Conservation (phyloP, 1,139 yeast species). For the Debaryomyces udenii region DNA sequence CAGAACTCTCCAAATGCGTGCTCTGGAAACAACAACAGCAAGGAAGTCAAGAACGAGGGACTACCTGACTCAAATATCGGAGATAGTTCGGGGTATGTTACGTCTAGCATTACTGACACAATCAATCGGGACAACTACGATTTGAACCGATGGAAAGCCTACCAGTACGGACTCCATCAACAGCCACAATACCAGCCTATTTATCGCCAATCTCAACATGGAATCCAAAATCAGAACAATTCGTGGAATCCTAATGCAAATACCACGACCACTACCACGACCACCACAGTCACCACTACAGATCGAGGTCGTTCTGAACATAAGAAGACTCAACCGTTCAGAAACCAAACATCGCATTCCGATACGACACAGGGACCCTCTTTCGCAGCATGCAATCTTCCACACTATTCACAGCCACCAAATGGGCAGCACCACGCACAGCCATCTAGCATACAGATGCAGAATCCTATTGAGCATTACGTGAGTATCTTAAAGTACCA, state of each 20-base stretch:
- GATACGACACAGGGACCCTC: background rate
- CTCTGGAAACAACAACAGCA: slow-evolving; percentile 17
- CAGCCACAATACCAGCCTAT: slow-evolving; percentile 14
- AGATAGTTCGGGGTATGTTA: background rate
- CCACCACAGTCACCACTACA: slow-evolving; percentile 10
- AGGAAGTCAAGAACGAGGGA: background rate
- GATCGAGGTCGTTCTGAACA: background rate
- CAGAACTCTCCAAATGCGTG: slow-evolving; percentile 52
- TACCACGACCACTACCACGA: slow-evolving; percentile 18
- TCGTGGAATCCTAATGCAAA: slow-evolving; percentile 16
- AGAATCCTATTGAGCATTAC: background rate
- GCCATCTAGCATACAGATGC: no score
- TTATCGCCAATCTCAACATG: slow-evolving; percentile 10
- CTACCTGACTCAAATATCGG: background rate
- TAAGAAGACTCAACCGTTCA: slow-evolving; percentile 10
- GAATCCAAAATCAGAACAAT: slow-evolving; percentile 5
- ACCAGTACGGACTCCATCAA: slow-evolving; percentile 12
- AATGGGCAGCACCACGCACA: slow-evolving; percentile 16
- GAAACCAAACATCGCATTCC: slow-evolving; percentile 12
- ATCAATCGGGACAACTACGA: slow-evolving; percentile 18
- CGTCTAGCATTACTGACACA: slow-evolving; percentile 10
- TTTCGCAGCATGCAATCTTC: slow-evolving; percentile 1
- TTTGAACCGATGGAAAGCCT: slow-evolving; percentile 18
- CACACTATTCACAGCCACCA: background rate
- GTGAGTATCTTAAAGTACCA: slow-evolving; percentile 37